These are phyloP conservation scores for Euptelea pleiosperma DNA, from an alignment of 164 flowering plant genomes.

Conservation along the genomic window DNA sequence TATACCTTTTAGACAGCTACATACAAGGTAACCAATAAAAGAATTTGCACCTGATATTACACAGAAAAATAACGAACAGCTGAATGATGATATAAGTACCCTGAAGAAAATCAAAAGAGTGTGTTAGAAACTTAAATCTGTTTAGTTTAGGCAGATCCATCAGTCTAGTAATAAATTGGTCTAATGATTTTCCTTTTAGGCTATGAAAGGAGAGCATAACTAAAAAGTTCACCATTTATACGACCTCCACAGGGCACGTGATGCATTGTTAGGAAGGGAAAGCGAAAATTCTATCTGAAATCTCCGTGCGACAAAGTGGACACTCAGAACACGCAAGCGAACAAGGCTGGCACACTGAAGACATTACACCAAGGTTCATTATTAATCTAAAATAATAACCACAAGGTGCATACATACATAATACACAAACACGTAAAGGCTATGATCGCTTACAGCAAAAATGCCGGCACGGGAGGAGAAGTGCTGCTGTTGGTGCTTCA, in stretches of 20 bases:
- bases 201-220: no score
- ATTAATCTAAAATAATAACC: not conserved
- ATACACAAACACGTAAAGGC: not conserved
- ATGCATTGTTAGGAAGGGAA: constrained; percentile 55
- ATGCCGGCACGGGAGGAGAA: constrained; percentile 97
- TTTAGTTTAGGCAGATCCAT: not conserved
- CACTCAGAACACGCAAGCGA: constrained; percentile 95
- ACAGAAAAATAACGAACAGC: constrained; percentile 28
- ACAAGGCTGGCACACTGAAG: constrained; percentile 95
- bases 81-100: constrained; percentile 25
- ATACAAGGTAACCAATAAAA: constrained; percentile 67
- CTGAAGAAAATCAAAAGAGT: constrained; percentile 26
- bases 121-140: not conserved
- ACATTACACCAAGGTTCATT: not conserved
- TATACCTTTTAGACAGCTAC: constrained; percentile 40
- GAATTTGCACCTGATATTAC: constrained; percentile 47
- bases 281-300: constrained; percentile 86
- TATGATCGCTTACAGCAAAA: constrained; percentile 71
- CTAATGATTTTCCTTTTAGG: no score
- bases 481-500: constrained; percentile 83
- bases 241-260: not conserved
- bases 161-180: not conserved
- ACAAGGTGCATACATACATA: not conserved
- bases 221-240: constrained; percentile 1
- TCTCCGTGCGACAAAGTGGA: constrained; percentile 86